These are phyloP conservation scores for Phylloporus sp. DNA, from an alignment of 768 basidiomycete species.

Conservation along the genomic window DNA sequence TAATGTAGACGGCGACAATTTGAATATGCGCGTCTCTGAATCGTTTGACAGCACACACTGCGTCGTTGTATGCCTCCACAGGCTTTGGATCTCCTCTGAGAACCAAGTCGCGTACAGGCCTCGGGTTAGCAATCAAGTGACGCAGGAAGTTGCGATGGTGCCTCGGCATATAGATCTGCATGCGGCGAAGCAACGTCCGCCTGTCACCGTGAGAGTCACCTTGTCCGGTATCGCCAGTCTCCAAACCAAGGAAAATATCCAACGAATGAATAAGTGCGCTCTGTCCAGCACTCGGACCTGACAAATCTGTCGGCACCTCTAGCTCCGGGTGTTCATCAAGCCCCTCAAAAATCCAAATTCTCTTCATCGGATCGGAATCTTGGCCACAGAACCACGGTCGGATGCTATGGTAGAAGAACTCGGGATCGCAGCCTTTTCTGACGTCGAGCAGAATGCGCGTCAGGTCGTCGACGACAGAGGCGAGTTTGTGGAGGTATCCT, in stretches of 20 bases:
- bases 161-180: conserved; percentile 82
- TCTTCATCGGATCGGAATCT: conserved; percentile 44
- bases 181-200: conserved; percentile 57
- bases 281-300: conserved; percentile 82
- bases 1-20: conserved; percentile 71
- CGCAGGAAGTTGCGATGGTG: conserved; percentile 75
- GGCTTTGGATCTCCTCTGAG: conserved; percentile 27
- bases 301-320: conserved; percentile 49
- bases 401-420: conserved; percentile 65
- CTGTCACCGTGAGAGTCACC: conserved; percentile 10
- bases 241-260: conserved; percentile 69
- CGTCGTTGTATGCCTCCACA: conserved; percentile 57
- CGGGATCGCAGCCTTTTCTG: conserved; percentile 67
- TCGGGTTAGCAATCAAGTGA: conserved; percentile 58
- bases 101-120: conserved; percentile 59
- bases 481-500: conserved; percentile 60
- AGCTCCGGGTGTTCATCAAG: conserved; percentile 44
- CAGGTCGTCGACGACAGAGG: conserved; percentile 62
- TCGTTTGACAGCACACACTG: conserved; percentile 60
- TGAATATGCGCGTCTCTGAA: conserved; percentile 77
- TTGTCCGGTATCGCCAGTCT: conserved; percentile 35
- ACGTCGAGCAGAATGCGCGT: conserved; percentile 57
- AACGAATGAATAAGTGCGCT: conserved; percentile 72
- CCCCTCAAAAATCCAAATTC: conserved; percentile 61
- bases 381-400: conserved; percentile 81